These are phyloP conservation scores for Pyrenophora tritici-repentis DNA, from an alignment of 2,329 filamentous ascomycete genomes.

Conservation along the genomic window DNA sequence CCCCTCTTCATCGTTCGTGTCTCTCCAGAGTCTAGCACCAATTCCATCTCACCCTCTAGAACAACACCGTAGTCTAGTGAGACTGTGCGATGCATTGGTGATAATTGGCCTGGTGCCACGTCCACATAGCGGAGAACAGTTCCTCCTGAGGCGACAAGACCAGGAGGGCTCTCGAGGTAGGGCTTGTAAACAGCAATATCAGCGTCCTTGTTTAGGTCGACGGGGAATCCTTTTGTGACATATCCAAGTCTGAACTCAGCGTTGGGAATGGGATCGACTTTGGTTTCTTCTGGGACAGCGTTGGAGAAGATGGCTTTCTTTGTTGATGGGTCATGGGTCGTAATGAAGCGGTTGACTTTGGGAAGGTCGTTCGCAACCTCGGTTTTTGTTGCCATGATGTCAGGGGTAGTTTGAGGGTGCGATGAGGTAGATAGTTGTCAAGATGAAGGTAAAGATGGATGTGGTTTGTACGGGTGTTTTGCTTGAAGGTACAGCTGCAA, in stretches of 20 bases:
- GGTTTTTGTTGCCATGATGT: slow-evolving; percentile 21
- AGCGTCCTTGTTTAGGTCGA: slow-evolving; percentile 50
- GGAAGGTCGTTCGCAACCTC: slow-evolving; percentile 30
- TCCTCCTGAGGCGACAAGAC: slow-evolving; percentile 53
- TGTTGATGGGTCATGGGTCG: slow-evolving; percentile 39
- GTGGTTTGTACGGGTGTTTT: background rate
- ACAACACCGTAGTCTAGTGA: slow-evolving; percentile 48
- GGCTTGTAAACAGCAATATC: slow-evolving; percentile 55
- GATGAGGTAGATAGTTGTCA: background rate
- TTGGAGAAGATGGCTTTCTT: slow-evolving; percentile 44
- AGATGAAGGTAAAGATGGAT: background rate
- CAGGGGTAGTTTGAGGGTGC: background rate
- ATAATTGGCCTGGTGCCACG: slow-evolving; percentile 32
- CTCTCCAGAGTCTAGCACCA: slow-evolving; percentile 47
- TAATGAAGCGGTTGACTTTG: slow-evolving; percentile 43
- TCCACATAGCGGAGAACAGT: slow-evolving; percentile 52
- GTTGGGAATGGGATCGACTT: slow-evolving; percentile 25
- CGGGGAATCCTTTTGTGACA: slow-evolving; percentile 54
- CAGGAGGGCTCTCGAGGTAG: slow-evolving; percentile 53
- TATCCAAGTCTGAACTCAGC: slow-evolving; percentile 55
- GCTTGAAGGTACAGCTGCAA: background rate
- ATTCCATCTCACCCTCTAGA: slow-evolving; percentile 45
- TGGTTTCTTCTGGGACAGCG: slow-evolving; percentile 28
- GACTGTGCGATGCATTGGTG: slow-evolving; percentile 48
- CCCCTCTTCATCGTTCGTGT: slow-evolving; percentile 40